Percentiles rank a stretch among this genome's conserved stretches.
phyloP scores from a whole-genome alignment of 2,329 filamentous ascomycete species.

The Arthrobotrys musiformis region DNA sequence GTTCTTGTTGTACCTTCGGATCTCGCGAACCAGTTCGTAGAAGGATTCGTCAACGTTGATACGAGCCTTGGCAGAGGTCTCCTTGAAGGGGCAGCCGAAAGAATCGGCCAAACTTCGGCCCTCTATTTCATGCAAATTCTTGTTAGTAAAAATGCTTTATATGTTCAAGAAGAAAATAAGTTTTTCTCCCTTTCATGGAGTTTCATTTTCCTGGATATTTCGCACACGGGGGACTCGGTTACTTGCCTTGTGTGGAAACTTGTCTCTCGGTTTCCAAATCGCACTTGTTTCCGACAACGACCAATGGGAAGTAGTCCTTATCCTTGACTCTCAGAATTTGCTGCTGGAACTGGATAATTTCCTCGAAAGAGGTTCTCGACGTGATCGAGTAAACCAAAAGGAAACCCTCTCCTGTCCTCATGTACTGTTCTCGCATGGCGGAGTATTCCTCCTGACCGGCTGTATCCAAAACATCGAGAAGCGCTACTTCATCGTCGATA shows the following conservation, averaged over 20 bases:
- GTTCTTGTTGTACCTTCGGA: slow-evolving; percentile 97
- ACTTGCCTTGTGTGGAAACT: slow-evolving; percentile 88
- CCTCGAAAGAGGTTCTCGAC: slow-evolving; percentile 95
- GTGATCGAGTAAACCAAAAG: slow-evolving; percentile 98
- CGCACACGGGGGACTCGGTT: background rate
- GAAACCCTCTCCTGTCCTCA: slow-evolving; percentile 98
- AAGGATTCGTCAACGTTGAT: slow-evolving; percentile 99
- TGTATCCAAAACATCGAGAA: slow-evolving; percentile 97
- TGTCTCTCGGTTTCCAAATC: slow-evolving; percentile 94
- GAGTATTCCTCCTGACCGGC: slow-evolving; percentile 99
- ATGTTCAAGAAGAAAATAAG: too few relatives aligned
- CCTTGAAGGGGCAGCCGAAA: slow-evolving; percentile 98
- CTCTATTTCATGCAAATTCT: slow-evolving; percentile 70
- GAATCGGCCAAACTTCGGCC: slow-evolving; percentile 84
- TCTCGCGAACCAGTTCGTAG: slow-evolving; percentile 97
- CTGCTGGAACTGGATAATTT: slow-evolving; percentile 98
- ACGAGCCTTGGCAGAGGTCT: slow-evolving; percentile 97
- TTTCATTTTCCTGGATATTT: background rate
- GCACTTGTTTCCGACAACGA: slow-evolving; percentile 98
- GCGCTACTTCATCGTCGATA: slow-evolving; percentile 96
- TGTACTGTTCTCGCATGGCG: slow-evolving; percentile 99
- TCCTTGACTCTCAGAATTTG: slow-evolving; percentile 98
- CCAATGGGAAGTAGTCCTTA: slow-evolving; percentile 99
- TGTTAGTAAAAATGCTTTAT: slow-evolving; percentile 14
- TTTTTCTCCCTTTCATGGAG: too few relatives aligned